Conservation (phyloP, 2,329 filamentous ascomycete species). For the Coniochaeta sp. region DNA sequence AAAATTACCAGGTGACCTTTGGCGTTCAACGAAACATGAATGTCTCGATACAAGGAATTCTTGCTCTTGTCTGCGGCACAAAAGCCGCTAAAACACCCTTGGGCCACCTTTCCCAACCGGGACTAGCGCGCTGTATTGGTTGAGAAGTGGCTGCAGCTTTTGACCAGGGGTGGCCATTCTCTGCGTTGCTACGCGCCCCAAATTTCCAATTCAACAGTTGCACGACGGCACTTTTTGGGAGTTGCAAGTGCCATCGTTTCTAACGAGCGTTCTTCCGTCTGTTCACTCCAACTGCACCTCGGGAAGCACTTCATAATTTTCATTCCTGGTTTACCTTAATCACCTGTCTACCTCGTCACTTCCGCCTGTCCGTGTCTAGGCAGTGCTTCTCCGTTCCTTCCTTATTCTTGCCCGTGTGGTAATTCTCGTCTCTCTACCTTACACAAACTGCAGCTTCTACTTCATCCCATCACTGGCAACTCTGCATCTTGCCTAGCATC, state of each 20-base stretch:
- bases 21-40: not conserved
- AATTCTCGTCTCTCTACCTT: not conserved
- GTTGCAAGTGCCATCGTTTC: not conserved
- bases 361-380: not conserved
- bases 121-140: constrained; percentile 4
- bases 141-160: constrained; percentile 3
- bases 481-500: not conserved
- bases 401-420: not conserved
- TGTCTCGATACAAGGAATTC: not conserved
- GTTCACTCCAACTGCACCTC: not conserved
- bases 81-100: constrained; percentile 1
- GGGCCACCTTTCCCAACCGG: not conserved
- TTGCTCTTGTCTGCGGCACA: not conserved
- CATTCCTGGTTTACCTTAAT: not conserved
- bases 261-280: not conserved
- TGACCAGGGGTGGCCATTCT: not conserved
- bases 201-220: constrained; percentile 5
- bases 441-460: not conserved
- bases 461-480: not conserved
- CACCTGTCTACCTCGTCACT: not conserved
- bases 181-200: constrained; percentile 1
- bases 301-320: not conserved
- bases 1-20: too few relatives aligned
- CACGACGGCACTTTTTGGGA: not conserved
- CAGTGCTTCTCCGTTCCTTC: not conserved